Evolutionary conservation across 768 basidiomycete species (phyloP).

Genomic region (Boletus sensibilis): DNA sequence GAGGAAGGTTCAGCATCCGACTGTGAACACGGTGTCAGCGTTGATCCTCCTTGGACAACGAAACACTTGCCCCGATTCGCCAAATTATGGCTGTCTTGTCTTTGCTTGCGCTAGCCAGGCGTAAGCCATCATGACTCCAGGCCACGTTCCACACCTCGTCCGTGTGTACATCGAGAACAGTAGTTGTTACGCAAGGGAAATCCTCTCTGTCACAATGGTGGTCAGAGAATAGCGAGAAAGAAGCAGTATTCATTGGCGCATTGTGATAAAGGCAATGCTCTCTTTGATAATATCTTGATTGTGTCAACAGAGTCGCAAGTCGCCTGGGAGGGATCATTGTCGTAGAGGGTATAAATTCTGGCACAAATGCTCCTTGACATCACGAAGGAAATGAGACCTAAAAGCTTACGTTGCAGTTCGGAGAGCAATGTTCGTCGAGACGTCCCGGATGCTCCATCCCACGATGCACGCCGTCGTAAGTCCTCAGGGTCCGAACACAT

Average conservation of each 20-base stretch:
- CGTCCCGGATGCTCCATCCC: slow-evolving; percentile 84
- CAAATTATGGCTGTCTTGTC: slow-evolving; percentile 90
- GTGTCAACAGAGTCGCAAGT: slow-evolving; percentile 79
- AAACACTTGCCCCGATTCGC: slow-evolving; percentile 67
- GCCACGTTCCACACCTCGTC: slow-evolving; percentile 96
- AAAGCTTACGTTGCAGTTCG: slow-evolving; percentile 72
- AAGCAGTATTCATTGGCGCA: slow-evolving; percentile 48
- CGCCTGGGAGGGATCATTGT: slow-evolving; percentile 93
- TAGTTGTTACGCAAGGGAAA: slow-evolving; percentile 86
- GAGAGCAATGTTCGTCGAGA: slow-evolving; percentile 77
- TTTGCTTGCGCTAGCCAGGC: slow-evolving; percentile 84
- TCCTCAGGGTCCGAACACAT: slow-evolving; percentile 91
- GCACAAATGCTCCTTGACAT: background rate
- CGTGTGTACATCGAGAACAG: slow-evolving; percentile 78
- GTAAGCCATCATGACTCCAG: slow-evolving; percentile 89
- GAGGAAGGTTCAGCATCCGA: slow-evolving; percentile 48
- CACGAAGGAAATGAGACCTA: background rate
- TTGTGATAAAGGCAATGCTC: slow-evolving; percentile 88
- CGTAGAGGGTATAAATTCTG: slow-evolving; percentile 87
- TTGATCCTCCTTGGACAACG: slow-evolving; percentile 4
- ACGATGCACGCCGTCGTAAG: slow-evolving; percentile 72
- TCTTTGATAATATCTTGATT: slow-evolving; percentile 80
- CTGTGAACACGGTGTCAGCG: slow-evolving; percentile 28
- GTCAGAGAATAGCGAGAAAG: slow-evolving; percentile 85
- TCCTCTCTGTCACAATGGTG: slow-evolving; percentile 76